Evolutionary conservation across 2,329 filamentous ascomycete genomes (phyloP), one percentile per base, ranked within the genome.

Genomic region (Sarocladiaceae sp.): DNA sequence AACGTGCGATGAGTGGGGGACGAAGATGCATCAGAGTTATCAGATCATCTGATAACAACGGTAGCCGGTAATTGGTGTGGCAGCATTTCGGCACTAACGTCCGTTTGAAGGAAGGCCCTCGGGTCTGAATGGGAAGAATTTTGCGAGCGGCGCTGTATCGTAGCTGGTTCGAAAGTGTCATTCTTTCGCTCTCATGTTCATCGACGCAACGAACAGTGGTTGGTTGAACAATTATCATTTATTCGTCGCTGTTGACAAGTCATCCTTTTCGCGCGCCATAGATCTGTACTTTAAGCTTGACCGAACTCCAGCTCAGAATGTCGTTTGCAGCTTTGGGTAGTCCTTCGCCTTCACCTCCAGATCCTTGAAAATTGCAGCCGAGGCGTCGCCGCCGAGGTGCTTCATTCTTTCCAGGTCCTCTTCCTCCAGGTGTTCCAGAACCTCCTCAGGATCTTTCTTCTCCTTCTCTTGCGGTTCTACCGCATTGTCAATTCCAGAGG

Each of bases 361-460:
- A 50, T 78, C 74, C 0, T 68, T 64, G 63, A 74, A 80, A 36
- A 79, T 71, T 17, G 72, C 67, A 15, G 59, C 64, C 4, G 75
- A 71, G 40, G 78, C 71, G 42, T 78, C 72, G 1, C 68, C 66
- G 22, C 70, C 67, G n/a, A 83, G 60, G 7, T 67, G 61, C 54
- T 73, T 74, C 64, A 90, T 83, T 6, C 88, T 77, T 53, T 84
- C 70, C 55, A 85, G 76, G 58, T 94, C 88, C 63, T 93, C 88
- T 12, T 86, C 77, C 64, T 90, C 88, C 2, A 95, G 70, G 63
- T 85, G 82, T 64, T 91, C 82, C 42, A 96, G 65, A 59, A 90
- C 86, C 57, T 89, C 83, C n/a, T 76, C 71, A 0, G 87, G 84
- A 2, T 83, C 79, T 56, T 84, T 79, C 60, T 86, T 83, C 15